Evolutionary conservation across 75 land plant species (phyloP).

Genomic region (Sequoiadendron giganteum): DNA sequence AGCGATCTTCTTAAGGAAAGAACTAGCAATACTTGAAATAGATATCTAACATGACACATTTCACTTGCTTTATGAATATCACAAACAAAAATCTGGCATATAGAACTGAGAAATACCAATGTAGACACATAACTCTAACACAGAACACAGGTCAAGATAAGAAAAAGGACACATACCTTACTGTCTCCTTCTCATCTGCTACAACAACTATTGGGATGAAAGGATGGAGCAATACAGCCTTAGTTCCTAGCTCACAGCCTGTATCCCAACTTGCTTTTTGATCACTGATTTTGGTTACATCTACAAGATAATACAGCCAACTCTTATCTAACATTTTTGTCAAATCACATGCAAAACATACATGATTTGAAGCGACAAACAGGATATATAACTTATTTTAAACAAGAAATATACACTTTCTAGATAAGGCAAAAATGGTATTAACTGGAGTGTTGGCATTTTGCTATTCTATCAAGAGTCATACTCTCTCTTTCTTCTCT

Average conservation of each 20-base stretch:
- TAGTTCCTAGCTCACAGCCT: conserved; percentile 65
- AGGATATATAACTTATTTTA: background rate
- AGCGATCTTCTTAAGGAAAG: background rate
- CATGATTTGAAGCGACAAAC: background rate
- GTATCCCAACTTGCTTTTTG: conserved; percentile 82
- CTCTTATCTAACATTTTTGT: background rate
- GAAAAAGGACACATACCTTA: conserved; percentile 33
- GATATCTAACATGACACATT: background rate
- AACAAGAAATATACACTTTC: background rate
- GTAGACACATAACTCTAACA: background rate
- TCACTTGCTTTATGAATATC: background rate
- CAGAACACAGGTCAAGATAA: background rate
- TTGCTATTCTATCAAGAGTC: conserved; percentile 73
- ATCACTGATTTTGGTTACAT: conserved; percentile 70
- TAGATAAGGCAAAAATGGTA: background rate
- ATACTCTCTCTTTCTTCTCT: conserved; percentile 72
- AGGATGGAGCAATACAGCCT: conserved; percentile 72
- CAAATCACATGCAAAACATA: background rate
- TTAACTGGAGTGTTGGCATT: conserved; percentile 85
- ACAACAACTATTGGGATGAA: conserved; percentile 78
- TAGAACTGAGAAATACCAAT: background rate
- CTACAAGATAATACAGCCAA: conserved; percentile 31
- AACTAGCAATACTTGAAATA: background rate
- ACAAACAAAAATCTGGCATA: background rate
- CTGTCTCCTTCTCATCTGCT: conserved; percentile 69